phyloP scores from a whole-genome alignment of 2,329 filamentous ascomycete species.

The Alternaria alternata region DNA sequence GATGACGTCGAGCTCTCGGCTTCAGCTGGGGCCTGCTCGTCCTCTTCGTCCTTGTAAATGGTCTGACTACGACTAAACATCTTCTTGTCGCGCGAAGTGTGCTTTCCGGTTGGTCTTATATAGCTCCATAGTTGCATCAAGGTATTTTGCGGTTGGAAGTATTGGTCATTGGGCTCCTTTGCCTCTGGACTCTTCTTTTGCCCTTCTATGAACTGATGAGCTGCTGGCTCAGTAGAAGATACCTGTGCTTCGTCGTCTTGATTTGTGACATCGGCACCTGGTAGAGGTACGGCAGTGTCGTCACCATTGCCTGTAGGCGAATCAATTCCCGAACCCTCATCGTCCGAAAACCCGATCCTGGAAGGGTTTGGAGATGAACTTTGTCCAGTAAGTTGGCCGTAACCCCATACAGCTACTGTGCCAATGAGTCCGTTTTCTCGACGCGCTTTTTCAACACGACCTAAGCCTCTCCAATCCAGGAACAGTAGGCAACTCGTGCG shows the following conservation, averaged over 20 bases:
- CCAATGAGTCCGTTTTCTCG: slow-evolving; percentile 91
- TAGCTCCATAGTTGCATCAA: slow-evolving; percentile 71
- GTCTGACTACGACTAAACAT: slow-evolving; percentile 54
- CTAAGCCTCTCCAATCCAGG: slow-evolving; percentile 93
- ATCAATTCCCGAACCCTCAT: slow-evolving; percentile 37
- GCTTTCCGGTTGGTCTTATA: slow-evolving; percentile 71
- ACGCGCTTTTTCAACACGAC: slow-evolving; percentile 91
- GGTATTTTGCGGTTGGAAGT: slow-evolving; percentile 50
- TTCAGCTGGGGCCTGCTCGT: slow-evolving; percentile 13
- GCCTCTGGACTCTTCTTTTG: slow-evolving; percentile 35
- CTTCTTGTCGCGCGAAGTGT: slow-evolving; percentile 73
- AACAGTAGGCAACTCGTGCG: slow-evolving; percentile 96
- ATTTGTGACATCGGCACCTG: slow-evolving; percentile 68
- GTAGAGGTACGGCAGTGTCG: slow-evolving; percentile 71
- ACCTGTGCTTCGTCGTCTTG: slow-evolving; percentile 68
- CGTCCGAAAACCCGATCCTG: slow-evolving; percentile 38
- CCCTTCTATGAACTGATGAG: slow-evolving; percentile 43
- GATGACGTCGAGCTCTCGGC: slow-evolving; percentile 23
- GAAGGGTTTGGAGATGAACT: slow-evolving; percentile 68
- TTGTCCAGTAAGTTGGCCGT: slow-evolving; percentile 84
- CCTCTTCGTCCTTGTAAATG: slow-evolving; percentile 33
- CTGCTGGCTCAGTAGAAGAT: slow-evolving; percentile 46
- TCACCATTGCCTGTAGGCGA: slow-evolving; percentile 47
- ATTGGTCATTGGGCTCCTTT: slow-evolving; percentile 23
- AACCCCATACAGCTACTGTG: slow-evolving; percentile 91